Evolutionary conservation across 2,329 filamentous ascomycete genomes (phyloP), one percentile per base, ranked within the genome.

Genomic region (Colletotrichum sp.): DNA sequence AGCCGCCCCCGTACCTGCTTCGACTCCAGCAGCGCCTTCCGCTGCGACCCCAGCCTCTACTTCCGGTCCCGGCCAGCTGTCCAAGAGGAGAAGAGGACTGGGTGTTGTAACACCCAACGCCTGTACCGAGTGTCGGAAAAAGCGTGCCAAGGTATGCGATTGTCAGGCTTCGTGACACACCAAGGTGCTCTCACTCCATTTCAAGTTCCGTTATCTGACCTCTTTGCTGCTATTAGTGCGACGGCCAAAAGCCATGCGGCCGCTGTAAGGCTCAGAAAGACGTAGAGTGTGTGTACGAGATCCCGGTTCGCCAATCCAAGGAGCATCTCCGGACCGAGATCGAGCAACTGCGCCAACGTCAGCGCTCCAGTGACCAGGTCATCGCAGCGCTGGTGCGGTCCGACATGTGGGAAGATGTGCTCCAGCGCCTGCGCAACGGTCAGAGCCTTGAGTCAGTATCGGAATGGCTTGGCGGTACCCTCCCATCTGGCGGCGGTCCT

Each of bases 231-330:
- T 72, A 38, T 75, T 64, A 92, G 90, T 93, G 91, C 79, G 91
- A 93, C 79, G 91, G 91, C 8, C 84, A 88, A 64, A 86, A 80
- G 34, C 91, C 90, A 4, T 92, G 90, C 77, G 85, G 86, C 38
- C 86, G 91, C 75, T 93, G 91, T 82, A 87, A 84, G 73, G 77
- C 83, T 1, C 90, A 92, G 76, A 89, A 88, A 69, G 88, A 89
- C 36, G 82, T 87, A 52, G 87, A 91, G 28, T 93, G 91, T 76
- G 80, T 91, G 28, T 93, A 93, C 83, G 90, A 93, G 77, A 80
- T 92, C 9, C 91, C 91, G 0, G 88, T 93, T 7, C 90, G 91
- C 59, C 91, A 92, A 78, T 92, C 91, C 13, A 93, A 93, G 76
- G 91, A 92, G 75, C 88, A 89, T 68, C 86, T 93, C 7, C 88